Evolutionary conservation across 2,329 filamentous ascomycete genomes (phyloP), one percentile per base, ranked within the genome.

Genomic region (Alternaria sp.): DNA sequence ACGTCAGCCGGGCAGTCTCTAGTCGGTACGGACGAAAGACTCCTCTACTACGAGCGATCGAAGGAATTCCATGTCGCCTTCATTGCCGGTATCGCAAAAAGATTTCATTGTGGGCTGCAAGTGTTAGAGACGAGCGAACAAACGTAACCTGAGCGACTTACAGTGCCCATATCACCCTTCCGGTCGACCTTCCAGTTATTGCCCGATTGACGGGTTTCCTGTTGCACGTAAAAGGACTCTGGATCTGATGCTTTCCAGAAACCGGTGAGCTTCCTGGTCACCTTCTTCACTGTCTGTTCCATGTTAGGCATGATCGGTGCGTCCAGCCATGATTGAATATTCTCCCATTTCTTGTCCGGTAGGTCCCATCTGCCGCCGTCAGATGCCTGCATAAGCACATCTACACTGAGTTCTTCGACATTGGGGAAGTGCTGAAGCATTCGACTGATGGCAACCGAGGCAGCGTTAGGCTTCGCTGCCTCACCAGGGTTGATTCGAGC

Each of bases 271-370:
- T 61, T 63, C 28, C 69, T 65, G 4, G 62, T 62, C 4, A 75
- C 63, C 28, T 61, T 69, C 28, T 51, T 61, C n/a, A 75, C 11
- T 2, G 43, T 46, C n/a, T 41, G 46, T 14, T 55, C 51, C 9
- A 54, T 41, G 4, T 44, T 44, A 5, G 47, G 36, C 20, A 42
- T 48, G 14, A 75, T 46, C 12, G 70, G 60, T 5, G 61, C 57
- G 34, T 74, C 65, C 8, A 77, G 59, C 73, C 73, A 77, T 8
- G 65, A 64, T 34, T 66, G 65, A 28, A 75, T 48, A 8, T 65
- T 66, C 18, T 68, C 68, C 67, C 69, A 71, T 43, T 63, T 69
- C 1, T 62, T 51, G 26, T 73, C 68, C 2, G 72, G 72, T n/a
- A 75, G 34, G 52, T 75, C 68, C 73, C 72, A 75, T 28, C 66